Conservation (phyloP, 768 basidiomycete species). For the Tulasnella sp. region DNA sequence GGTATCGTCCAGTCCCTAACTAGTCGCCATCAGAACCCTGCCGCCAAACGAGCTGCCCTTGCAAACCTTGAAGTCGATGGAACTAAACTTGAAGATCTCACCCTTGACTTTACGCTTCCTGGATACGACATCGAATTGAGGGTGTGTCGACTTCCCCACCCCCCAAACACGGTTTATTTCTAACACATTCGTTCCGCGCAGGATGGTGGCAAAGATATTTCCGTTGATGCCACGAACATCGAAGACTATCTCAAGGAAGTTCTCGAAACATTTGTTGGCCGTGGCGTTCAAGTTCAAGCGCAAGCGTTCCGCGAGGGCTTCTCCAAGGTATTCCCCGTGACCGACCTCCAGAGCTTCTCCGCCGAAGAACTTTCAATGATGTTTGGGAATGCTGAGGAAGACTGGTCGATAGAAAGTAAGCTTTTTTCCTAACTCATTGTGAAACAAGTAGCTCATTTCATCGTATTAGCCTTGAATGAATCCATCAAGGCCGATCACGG, state of each 20-base stretch:
- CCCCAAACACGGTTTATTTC: neutral
- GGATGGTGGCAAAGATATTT: constrained; percentile 72
- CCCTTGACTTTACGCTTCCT: constrained; percentile 93
- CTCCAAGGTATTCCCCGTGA: constrained; percentile 92
- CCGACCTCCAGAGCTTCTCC: constrained; percentile 86
- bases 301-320: constrained; percentile 93
- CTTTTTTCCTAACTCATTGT: constrained; percentile 18
- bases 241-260: constrained; percentile 86
- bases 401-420: constrained; percentile 91
- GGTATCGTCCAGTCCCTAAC: neutral
- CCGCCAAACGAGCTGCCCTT: constrained; percentile 32
- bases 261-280: constrained; percentile 80
- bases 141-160: constrained; percentile 44
- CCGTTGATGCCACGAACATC: constrained; percentile 83
- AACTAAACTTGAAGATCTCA: constrained; percentile 77
- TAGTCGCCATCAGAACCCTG: constrained; percentile 30
- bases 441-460: neutral
- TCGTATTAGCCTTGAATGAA: constrained; percentile 67
- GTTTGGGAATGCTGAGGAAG: constrained; percentile 96
- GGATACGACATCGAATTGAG: constrained; percentile 91
- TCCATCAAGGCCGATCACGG: constrained; percentile 97
- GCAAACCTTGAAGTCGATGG: constrained; percentile 53
- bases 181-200: constrained; percentile 35
- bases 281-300: constrained; percentile 71
- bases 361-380: constrained; percentile 93